Conservation (phyloP, 2,329 filamentous ascomycete species). For the Aspergillus terreus region DNA sequence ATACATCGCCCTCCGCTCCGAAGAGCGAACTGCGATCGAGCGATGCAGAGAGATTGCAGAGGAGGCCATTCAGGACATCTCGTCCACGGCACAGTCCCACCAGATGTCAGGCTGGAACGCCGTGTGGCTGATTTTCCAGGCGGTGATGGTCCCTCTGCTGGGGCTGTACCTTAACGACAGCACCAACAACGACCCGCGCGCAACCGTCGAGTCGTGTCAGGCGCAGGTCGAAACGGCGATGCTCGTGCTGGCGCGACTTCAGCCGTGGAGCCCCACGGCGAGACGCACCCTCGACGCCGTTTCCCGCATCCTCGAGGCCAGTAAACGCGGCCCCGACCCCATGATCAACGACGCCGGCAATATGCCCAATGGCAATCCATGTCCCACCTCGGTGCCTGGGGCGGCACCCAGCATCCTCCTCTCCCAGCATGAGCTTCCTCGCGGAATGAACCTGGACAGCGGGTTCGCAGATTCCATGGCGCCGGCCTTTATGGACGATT, state of each 20-base stretch:
- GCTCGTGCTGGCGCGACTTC: slow-evolving; percentile 47
- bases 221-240: slow-evolving; percentile 53
- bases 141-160: slow-evolving; percentile 73
- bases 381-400: slow-evolving; percentile 9
- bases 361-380: slow-evolving; percentile 9
- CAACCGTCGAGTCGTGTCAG: slow-evolving; percentile 48
- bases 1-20: slow-evolving; percentile 49
- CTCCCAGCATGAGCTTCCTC: slow-evolving; percentile 15
- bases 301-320: slow-evolving; percentile 60
- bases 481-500: slow-evolving; percentile 25
- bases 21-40: slow-evolving; percentile 65
- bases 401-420: slow-evolving; percentile 10
- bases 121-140: slow-evolving; percentile 78
- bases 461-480: slow-evolving; percentile 23
- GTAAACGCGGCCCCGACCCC: slow-evolving; percentile 26
- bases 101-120: slow-evolving; percentile 79
- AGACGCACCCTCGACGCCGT: slow-evolving; percentile 62
- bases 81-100: slow-evolving; percentile 65
- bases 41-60: slow-evolving; percentile 67
- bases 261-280: slow-evolving; percentile 62
- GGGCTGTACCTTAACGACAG: slow-evolving; percentile 56
- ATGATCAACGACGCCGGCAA: slow-evolving; percentile 12
- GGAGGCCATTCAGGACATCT: slow-evolving; percentile 69
- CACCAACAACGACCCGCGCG: slow-evolving; percentile 56
- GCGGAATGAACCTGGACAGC: slow-evolving; percentile 17